Evolutionary conservation across 1,284 basidiomycete genomes (phyloP), one percentile per base, ranked within the genome.

Genomic region (Pseudomicrostroma phylloplanum): DNA sequence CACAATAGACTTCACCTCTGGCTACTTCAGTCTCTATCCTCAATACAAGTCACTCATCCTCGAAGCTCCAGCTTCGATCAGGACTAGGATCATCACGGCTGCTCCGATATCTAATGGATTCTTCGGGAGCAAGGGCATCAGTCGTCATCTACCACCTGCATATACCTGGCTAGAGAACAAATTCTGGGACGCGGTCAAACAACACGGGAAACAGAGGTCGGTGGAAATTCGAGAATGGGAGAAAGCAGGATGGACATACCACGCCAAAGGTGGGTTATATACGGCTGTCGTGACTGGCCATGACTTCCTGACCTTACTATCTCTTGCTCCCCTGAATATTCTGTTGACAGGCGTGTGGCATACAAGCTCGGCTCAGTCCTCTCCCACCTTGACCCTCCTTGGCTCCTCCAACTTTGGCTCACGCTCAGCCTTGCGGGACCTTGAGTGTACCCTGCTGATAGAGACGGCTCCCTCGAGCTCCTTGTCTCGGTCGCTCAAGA

Each of bases 371-470:
- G 26, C 64, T 21, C 55, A 60, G 4, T 66, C 55, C 59, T 55
- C 51, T 3, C 75, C 74, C 0, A 65, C 58, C 3, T 59, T 69
- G 54, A 94, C 93, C 0, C 85, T 97, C 57, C 89, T 98, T 76
- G 96, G 94, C 12, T 96, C 92, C 0, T 94, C 92, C 1, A 99
- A 99, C 80, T 87, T 96, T 61, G 96, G 94, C 72, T 89, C 90
- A 0, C 87, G 94, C 2, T 94, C 91, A 1, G 86, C 92, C 1
- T 85, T 89, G 67, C 86, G 96, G 55, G 96, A 98, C 80, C 89
- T 92, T 13, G 94, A 98, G 76, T 85, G 96, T 43, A 93, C 91
- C 1, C 89, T 97, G 69, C 79, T 96, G 53, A 85, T 97, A 81
- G 80, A 88, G 43, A 87, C 91, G 7, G 85, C 86, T 8, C 84